phyloP scores from a whole-genome alignment of 2,329 filamentous ascomycete species.

The Lizonia empirigonia region DNA sequence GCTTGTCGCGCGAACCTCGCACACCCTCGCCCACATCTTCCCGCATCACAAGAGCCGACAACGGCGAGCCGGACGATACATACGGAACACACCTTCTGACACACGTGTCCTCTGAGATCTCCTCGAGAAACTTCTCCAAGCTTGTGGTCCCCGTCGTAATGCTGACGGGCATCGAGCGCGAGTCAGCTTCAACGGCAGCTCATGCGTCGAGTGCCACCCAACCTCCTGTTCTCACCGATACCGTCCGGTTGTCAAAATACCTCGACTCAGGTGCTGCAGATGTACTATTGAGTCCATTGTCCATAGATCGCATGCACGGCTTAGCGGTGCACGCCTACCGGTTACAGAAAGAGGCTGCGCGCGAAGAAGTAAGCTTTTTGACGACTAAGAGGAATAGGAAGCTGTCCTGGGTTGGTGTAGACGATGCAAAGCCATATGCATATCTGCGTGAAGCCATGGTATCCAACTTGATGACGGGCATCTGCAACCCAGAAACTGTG shows the following conservation, averaged over 20 bases:
- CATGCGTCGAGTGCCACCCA: constrained; percentile 43
- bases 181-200: constrained; percentile 36
- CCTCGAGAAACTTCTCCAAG: constrained; percentile 48
- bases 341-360: constrained; percentile 74
- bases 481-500: constrained; percentile 72
- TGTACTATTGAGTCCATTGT: constrained; percentile 80
- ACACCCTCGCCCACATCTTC: constrained; percentile 49
- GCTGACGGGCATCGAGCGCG: constrained; percentile 46
- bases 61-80: constrained; percentile 48
- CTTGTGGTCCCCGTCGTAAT: constrained; percentile 51
- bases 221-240: constrained; percentile 53
- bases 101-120: constrained; percentile 51
- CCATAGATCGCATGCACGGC: constrained; percentile 72
- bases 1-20: constrained; percentile 50
- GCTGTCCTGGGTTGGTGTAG: constrained; percentile 88
- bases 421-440: constrained; percentile 83
- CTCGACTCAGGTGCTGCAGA: constrained; percentile 87
- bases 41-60: constrained; percentile 39
- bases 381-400: constrained; percentile 78
- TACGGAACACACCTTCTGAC: constrained; percentile 52
- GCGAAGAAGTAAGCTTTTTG: constrained; percentile 73
- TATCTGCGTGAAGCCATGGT: constrained; percentile 95
- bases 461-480: constrained; percentile 84
- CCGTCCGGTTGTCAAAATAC: constrained; percentile 68
- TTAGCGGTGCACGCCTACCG: constrained; percentile 84